These are phyloP conservation scores for Boletales sp. DNA, from an alignment of 768 basidiomycete genomes.

Conservation along the genomic window DNA sequence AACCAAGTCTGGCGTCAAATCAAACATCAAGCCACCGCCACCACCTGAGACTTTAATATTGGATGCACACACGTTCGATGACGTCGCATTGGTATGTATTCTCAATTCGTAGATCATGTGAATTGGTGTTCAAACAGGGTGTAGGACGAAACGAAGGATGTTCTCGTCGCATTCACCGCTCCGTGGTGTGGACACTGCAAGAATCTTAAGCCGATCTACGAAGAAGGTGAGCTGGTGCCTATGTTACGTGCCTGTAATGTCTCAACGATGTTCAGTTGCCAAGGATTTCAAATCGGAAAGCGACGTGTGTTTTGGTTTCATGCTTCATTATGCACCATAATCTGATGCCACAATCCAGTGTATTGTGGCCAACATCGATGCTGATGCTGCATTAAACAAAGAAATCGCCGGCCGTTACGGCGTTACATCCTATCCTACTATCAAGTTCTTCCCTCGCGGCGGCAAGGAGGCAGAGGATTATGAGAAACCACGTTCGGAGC, in stretches of 20 bases:
- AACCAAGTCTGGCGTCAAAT: slow-evolving; percentile 73
- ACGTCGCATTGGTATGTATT: slow-evolving; percentile 58
- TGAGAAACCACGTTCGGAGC: slow-evolving; percentile 65
- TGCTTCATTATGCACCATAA: background rate
- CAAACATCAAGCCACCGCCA: slow-evolving; percentile 83
- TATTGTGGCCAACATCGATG: slow-evolving; percentile 87
- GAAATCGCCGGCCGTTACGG: slow-evolving; percentile 68
- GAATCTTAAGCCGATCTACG: slow-evolving; percentile 80
- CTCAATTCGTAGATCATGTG: background rate
- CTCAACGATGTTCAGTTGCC: slow-evolving; percentile 50
- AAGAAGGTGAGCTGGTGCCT: slow-evolving; percentile 49
- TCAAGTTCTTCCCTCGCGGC: slow-evolving; percentile 89
- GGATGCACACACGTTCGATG: slow-evolving; percentile 70
- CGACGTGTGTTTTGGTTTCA: slow-evolving; percentile 45
- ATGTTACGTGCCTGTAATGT: background rate
- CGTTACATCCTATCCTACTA: slow-evolving; percentile 82
- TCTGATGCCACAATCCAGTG: slow-evolving; percentile 48
- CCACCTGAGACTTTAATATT: slow-evolving; percentile 67
- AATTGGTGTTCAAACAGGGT: background rate
- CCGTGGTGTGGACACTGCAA: slow-evolving; percentile 98
- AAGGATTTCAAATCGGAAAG: slow-evolving; percentile 72
- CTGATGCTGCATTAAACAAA: slow-evolving; percentile 78
- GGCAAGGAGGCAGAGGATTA: slow-evolving; percentile 65
- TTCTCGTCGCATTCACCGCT: slow-evolving; percentile 82
- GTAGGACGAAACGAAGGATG: slow-evolving; percentile 71